Evolutionary conservation across 129 eudicot species (phyloP).

Genomic region (Flaveria trinervia): DNA sequence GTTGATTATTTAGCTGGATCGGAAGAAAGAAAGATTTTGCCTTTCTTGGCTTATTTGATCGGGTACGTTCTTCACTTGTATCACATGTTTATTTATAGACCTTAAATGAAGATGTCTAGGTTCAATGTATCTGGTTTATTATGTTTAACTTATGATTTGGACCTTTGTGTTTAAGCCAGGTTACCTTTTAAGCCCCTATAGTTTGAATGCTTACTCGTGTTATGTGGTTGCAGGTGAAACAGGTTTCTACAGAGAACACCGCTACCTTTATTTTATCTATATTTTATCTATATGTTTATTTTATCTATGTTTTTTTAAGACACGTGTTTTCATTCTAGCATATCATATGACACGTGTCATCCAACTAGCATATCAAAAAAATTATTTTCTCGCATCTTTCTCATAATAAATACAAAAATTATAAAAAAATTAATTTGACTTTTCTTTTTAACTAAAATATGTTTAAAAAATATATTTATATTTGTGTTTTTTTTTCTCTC

Average conservation of each 20-base stretch:
- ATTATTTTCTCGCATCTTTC: too few relatives aligned
- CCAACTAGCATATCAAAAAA: too few relatives aligned
- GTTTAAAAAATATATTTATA: too few relatives aligned
- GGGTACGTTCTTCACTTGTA: neutral
- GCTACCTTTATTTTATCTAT: neutral
- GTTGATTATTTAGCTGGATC: neutral
- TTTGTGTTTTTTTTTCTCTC: too few relatives aligned
- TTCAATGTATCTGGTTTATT: constrained; percentile 30
- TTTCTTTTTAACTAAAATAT: too few relatives aligned
- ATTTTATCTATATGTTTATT: too few relatives aligned
- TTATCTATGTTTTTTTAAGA: too few relatives aligned
- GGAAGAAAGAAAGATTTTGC: neutral
- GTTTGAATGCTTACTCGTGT: neutral
- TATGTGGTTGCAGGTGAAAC: neutral
- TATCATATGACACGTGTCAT: too few relatives aligned
- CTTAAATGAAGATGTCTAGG: constrained; percentile 16
- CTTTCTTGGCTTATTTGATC: neutral
- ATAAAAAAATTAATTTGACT: too few relatives aligned
- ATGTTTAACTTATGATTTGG: neutral
- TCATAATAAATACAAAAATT: too few relatives aligned
- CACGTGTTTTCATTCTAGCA: too few relatives aligned
- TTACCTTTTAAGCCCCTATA: neutral
- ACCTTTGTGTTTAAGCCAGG: neutral
- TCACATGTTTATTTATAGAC: constrained; percentile 22
- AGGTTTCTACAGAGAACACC: too few relatives aligned